Evolutionary conservation across 257 asterid species (phyloP).

Genomic region (Ajuga chamaepitys): DNA sequence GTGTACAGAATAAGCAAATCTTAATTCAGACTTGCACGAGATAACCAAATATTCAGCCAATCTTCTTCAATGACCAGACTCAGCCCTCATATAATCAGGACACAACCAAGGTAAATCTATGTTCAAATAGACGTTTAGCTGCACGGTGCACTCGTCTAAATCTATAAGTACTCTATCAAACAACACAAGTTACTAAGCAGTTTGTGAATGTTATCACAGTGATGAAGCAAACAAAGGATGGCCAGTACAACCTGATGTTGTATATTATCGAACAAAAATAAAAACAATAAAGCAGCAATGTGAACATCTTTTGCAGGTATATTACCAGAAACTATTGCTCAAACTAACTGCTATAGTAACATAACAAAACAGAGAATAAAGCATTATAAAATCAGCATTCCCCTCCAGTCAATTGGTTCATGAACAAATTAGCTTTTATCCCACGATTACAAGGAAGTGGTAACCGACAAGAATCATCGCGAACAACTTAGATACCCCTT

Average conservation of each 20-base stretch:
- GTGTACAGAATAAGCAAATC: not conserved
- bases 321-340: not conserved
- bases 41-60: not conserved
- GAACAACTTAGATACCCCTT: not conserved
- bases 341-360: not conserved
- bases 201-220: not conserved
- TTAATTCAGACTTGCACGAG: not conserved
- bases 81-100: constrained; percentile 1
- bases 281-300: not conserved
- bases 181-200: not conserved
- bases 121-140: not conserved
- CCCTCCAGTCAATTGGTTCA: not conserved
- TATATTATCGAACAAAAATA: not conserved
- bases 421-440: not conserved
- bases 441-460: not conserved
- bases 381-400: not conserved
- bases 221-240: not conserved
- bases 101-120: not conserved
- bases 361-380: not conserved
- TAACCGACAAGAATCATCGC: not conserved
- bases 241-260: not conserved
- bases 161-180: not conserved
- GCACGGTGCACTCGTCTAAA: not conserved
- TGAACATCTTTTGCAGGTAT: not conserved
- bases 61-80: not conserved